Evolutionary conservation across 1,284 basidiomycete species (phyloP).

Genomic region (Agaricales sp.): DNA sequence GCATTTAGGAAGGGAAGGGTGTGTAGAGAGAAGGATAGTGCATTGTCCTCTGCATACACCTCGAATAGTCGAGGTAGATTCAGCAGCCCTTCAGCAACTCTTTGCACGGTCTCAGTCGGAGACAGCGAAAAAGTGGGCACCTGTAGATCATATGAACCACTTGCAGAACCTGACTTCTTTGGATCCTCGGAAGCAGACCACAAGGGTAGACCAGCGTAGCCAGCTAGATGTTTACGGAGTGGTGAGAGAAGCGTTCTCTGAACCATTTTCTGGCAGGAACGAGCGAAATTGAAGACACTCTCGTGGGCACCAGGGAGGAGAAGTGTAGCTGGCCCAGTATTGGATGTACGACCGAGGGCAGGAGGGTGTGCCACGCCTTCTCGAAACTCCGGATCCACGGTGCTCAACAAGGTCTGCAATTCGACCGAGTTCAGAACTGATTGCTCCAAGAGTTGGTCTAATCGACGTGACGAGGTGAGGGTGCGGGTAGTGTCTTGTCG

Average conservation of each 20-base stretch:
- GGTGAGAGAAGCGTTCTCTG: slow-evolving; percentile 82
- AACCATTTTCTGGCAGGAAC: slow-evolving; percentile 65
- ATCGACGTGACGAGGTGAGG: not conserved
- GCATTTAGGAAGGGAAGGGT: slow-evolving; percentile 66
- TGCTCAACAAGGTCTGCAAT: slow-evolving; percentile 55
- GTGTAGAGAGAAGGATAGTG: slow-evolving; percentile 80
- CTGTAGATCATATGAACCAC: slow-evolving; percentile 41
- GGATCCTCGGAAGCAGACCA: slow-evolving; percentile 54
- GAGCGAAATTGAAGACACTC: slow-evolving; percentile 60
- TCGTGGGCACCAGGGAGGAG: slow-evolving; percentile 49
- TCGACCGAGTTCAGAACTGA: slow-evolving; percentile 76
- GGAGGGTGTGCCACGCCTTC: slow-evolving; percentile 14
- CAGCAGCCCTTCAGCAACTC: slow-evolving; percentile 85
- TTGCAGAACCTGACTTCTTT: slow-evolving; percentile 30
- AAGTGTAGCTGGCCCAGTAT: slow-evolving; percentile 19
- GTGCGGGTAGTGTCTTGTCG: slow-evolving; percentile 32
- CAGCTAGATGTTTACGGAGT: slow-evolving; percentile 63
- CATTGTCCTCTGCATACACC: slow-evolving; percentile 87
- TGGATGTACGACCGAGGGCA: slow-evolving; percentile 12
- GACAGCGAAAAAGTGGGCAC: slow-evolving; percentile 93
- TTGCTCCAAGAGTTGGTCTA: slow-evolving; percentile 65
- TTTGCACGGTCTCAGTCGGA: slow-evolving; percentile 81
- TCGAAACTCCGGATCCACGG: slow-evolving; percentile 32
- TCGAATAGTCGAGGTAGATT: slow-evolving; percentile 93
- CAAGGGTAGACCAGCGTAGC: slow-evolving; percentile 59